A percentile compares a stretch with the other conserved stretches of the same genome.
phyloP scores from a whole-genome alignment of 805 yeast species.

The Ogataea saltuana region DNA sequence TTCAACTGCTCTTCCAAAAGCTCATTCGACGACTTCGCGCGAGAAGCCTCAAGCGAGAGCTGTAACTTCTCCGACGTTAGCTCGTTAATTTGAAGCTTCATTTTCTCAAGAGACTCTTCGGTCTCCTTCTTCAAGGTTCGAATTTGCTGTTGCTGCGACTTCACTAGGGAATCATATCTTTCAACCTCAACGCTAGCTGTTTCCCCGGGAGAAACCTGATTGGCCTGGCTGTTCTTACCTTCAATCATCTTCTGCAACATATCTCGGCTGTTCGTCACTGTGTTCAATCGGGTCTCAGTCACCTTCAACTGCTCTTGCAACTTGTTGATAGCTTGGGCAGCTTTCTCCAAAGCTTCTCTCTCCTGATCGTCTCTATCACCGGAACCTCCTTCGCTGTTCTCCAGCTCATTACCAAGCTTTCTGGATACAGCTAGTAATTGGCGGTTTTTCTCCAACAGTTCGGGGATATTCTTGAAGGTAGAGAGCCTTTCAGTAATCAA shows the following conservation, averaged over 20 bases:
- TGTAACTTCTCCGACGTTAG: slow-evolving; percentile 46
- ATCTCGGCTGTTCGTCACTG: slow-evolving; percentile 68
- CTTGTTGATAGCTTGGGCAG: slow-evolving; percentile 65
- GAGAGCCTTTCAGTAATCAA: slow-evolving; percentile 75
- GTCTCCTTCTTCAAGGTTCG: slow-evolving; percentile 44
- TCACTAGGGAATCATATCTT: slow-evolving; percentile 23
- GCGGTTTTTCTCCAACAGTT: slow-evolving; percentile 72
- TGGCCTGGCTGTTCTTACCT: slow-evolving; percentile 15
- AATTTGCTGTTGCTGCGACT: slow-evolving; percentile 37
- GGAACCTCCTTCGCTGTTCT: slow-evolving; percentile 54
- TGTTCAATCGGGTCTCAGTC: slow-evolving; percentile 51
- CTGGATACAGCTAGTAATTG: slow-evolving; percentile 70
- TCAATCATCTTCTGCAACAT: slow-evolving; percentile 44
- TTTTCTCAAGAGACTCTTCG: slow-evolving; percentile 43
- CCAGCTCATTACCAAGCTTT: slow-evolving; percentile 69
- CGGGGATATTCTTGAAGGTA: slow-evolving; percentile 64
- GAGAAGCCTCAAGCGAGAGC: slow-evolving; percentile 50
- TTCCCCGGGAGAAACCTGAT: slow-evolving; percentile 26
- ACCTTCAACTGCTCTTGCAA: slow-evolving; percentile 59
- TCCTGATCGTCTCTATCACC: slow-evolving; percentile 49
- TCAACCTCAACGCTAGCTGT: slow-evolving; percentile 9
- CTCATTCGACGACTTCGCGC: slow-evolving; percentile 53
- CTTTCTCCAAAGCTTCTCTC: slow-evolving; percentile 37
- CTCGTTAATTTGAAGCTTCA: slow-evolving; percentile 47
- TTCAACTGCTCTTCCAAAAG: slow-evolving; percentile 54